phyloP scores from a whole-genome alignment of 2,329 filamentous ascomycete species.

The Lizonia empirigonia region DNA sequence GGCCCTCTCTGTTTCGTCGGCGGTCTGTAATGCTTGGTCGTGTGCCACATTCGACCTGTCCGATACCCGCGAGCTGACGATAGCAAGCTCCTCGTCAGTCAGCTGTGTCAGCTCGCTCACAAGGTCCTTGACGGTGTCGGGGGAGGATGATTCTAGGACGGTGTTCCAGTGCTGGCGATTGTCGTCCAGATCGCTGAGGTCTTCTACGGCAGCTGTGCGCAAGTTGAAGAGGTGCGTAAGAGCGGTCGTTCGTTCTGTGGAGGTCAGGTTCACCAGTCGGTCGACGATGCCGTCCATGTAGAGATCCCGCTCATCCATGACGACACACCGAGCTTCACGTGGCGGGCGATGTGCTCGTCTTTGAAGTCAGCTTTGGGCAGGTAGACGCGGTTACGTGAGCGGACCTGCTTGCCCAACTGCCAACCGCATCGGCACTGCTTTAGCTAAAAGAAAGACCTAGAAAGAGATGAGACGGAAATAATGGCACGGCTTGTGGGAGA shows the following conservation, averaged over 20 bases:
- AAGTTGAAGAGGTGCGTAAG: conserved; percentile 14
- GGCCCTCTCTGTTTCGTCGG: background rate
- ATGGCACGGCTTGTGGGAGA: too few species aligned
- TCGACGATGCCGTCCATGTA: conserved; percentile 2
- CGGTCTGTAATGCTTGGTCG: conserved; percentile 1
- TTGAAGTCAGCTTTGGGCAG: background rate
- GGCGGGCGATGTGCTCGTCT: background rate
- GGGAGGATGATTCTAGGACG: background rate
- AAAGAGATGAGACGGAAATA: too few species aligned
- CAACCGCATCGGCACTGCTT: background rate
- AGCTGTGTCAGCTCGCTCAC: conserved; percentile 7
- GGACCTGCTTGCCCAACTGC: background rate
- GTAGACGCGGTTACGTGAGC: background rate
- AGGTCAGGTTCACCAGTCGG: background rate
- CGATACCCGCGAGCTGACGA: background rate
- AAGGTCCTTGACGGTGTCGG: background rate
- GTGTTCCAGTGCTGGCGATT: background rate
- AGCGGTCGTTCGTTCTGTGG: conserved; percentile 3
- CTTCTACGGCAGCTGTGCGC: conserved; percentile 12
- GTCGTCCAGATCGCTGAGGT: conserved; percentile 1
- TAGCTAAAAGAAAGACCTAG: too few species aligned
- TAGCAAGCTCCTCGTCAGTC: conserved; percentile 2
- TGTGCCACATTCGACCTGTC: background rate
- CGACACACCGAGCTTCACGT: background rate
- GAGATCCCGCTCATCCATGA: background rate